Evolutionary conservation across 306 rosid genomes (phyloP).

Genomic region (Cicer bijugum): DNA sequence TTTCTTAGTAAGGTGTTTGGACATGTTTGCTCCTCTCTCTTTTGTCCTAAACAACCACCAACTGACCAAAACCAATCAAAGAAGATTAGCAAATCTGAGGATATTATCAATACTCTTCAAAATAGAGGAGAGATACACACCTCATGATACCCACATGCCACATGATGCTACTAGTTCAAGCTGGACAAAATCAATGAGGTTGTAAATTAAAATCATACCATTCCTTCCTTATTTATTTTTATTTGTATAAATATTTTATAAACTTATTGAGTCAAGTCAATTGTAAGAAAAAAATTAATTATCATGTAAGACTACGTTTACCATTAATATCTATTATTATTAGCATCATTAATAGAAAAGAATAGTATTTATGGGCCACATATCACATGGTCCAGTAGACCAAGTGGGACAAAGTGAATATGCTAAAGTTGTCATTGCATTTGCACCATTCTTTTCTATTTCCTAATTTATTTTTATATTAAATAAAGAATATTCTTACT

Average conservation of each 20-base stretch:
- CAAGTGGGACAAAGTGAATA: constrained; percentile 14
- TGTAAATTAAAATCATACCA: not conserved
- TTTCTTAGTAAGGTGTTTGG: constrained; percentile 7
- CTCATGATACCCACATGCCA: constrained; percentile 7
- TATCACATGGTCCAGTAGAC: constrained; percentile 7
- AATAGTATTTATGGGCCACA: not conserved
- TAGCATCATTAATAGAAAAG: not conserved
- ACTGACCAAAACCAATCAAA: not conserved
- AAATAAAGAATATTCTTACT: not conserved
- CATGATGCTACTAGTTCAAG: constrained; percentile 1
- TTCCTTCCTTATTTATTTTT: not conserved
- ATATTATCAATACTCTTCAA: constrained; percentile 2
- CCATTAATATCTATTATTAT: not conserved
- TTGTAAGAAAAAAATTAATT: too few species aligned
- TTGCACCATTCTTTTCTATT: not conserved
- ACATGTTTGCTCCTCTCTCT: constrained; percentile 16
- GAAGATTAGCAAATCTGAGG: constrained; percentile 11
- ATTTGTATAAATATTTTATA: not conserved
- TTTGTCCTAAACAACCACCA: constrained; percentile 33
- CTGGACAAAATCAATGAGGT: not conserved
- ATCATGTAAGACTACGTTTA: not conserved
- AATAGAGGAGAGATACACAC: not conserved
- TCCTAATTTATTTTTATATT: not conserved
- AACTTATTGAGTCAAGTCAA: not conserved
- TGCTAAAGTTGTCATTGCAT: not conserved